Evolutionary conservation across 805 yeast species (phyloP).

Genomic region (Hanseniaspora valbyensis): DNA sequence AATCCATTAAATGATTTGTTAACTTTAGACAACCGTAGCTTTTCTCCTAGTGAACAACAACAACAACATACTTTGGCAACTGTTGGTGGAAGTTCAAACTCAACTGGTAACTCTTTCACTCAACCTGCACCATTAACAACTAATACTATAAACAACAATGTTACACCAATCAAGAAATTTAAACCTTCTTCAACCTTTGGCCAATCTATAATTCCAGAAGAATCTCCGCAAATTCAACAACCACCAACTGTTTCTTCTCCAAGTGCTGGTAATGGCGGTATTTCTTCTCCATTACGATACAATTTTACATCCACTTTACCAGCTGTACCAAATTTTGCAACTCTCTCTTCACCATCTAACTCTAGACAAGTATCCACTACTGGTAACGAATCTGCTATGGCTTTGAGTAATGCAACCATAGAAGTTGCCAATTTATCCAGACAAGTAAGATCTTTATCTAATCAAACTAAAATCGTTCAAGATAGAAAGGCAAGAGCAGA

Average conservation of each 20-base stretch:
- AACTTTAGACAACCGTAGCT: slow-evolving; percentile 42
- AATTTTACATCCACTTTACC: slow-evolving; percentile 22
- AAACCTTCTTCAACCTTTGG: slow-evolving; percentile 83
- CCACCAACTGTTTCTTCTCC: slow-evolving; percentile 26
- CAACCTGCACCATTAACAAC: slow-evolving; percentile 28
- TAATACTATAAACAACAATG: slow-evolving; percentile 23
- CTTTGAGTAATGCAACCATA: slow-evolving; percentile 65
- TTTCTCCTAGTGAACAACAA: slow-evolving; percentile 26
- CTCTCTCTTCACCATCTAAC: slow-evolving; percentile 17
- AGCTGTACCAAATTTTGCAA: slow-evolving; percentile 28
- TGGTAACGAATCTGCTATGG: slow-evolving; percentile 35
- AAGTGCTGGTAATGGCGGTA: slow-evolving; percentile 34
- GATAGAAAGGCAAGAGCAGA: slow-evolving; percentile 66
- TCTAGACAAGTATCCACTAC: slow-evolving; percentile 20
- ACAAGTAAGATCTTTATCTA: slow-evolving; percentile 67
- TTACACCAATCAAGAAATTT: slow-evolving; percentile 37
- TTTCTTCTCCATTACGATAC: slow-evolving; percentile 25
- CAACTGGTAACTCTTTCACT: slow-evolving; percentile 14
- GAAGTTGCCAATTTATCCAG: slow-evolving; percentile 80
- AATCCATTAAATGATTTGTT: slow-evolving; percentile 58
- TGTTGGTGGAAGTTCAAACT: slow-evolving; percentile 30
- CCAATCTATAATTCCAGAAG: slow-evolving; percentile 44
- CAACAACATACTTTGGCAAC: too few relatives aligned
- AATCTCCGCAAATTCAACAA: slow-evolving; percentile 21
- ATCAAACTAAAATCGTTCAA: slow-evolving; percentile 60